phyloP scores from a whole-genome alignment of 805 yeast genomes.

The Monosporozyma unispora region DNA sequence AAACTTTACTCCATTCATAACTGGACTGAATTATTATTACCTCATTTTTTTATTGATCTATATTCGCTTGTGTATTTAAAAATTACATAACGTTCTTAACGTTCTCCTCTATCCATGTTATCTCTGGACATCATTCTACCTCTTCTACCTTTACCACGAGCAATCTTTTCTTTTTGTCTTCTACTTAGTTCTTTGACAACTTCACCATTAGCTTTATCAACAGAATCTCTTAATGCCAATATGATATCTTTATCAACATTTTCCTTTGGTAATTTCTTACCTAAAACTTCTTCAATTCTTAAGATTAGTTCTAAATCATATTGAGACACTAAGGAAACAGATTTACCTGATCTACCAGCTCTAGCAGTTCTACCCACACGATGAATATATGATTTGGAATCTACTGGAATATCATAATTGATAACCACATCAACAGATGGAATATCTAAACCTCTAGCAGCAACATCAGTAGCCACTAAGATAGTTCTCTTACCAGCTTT shows the following conservation, averaged over 20 bases:
- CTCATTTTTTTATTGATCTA: not conserved
- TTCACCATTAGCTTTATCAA: slow-evolving; percentile 85
- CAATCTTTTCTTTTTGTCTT: slow-evolving; percentile 49
- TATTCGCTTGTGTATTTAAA: not conserved
- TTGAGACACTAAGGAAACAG: slow-evolving; percentile 84
- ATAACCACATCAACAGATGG: slow-evolving; percentile 71
- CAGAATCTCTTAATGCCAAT: slow-evolving; percentile 70
- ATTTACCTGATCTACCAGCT: slow-evolving; percentile 83
- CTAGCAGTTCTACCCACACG: slow-evolving; percentile 95
- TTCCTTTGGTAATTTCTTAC: slow-evolving; percentile 78
- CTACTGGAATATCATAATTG: slow-evolving; percentile 75
- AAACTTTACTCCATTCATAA: not conserved
- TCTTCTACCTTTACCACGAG: slow-evolving; percentile 33
- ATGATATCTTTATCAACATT: slow-evolving; percentile 70
- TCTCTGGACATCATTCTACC: slow-evolving; percentile 34
- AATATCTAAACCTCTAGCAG: slow-evolving; percentile 83
- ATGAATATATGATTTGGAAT: slow-evolving; percentile 75
- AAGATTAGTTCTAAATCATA: slow-evolving; percentile 85
- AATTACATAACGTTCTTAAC: slow-evolving; percentile 9
- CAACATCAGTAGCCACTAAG: slow-evolving; percentile 76
- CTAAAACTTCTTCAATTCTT: slow-evolving; percentile 79
- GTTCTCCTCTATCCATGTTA: slow-evolving; percentile 41
- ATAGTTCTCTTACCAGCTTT: slow-evolving; percentile 63
- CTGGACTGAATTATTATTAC: too few species aligned
- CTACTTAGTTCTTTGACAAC: slow-evolving; percentile 68